A percentile compares a stretch with the other conserved stretches of the same genome.
phyloP scores from a whole-genome alignment of 208 protist genomes.

The Wallacemonas collosoma region DNA sequence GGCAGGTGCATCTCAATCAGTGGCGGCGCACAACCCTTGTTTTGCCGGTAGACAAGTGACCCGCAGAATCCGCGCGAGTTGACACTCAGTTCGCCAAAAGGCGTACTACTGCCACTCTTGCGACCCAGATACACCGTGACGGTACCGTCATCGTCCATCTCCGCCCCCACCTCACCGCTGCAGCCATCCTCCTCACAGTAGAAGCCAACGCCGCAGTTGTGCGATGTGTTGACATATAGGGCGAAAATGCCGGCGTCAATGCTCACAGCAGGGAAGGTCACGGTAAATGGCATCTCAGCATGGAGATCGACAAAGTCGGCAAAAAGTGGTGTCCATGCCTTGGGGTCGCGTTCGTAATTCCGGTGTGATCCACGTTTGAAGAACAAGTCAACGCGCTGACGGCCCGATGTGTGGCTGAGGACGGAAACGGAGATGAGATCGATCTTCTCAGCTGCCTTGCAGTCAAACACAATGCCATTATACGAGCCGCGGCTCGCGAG shows the following conservation, averaged over 20 bases:
- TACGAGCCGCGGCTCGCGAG: constrained; percentile 72
- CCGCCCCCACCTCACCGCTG: constrained; percentile 62
- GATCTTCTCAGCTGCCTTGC: constrained; percentile 66
- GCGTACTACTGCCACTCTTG: constrained; percentile 73
- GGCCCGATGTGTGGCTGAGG: constrained; percentile 67
- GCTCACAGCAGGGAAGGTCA: constrained; percentile 62
- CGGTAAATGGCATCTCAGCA: constrained; percentile 53
- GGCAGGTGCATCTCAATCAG: constrained; percentile 45
- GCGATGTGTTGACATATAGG: constrained; percentile 89
- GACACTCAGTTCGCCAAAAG: constrained; percentile 69
- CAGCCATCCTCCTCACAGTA: constrained; percentile 86
- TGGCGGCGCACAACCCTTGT: constrained; percentile 51
- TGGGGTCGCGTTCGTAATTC: constrained; percentile 56
- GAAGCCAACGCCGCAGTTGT: constrained; percentile 89
- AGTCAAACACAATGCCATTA: constrained; percentile 93
- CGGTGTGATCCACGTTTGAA: constrained; percentile 81
- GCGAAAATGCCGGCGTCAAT: constrained; percentile 72
- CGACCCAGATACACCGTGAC: constrained; percentile 78
- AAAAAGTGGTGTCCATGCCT: constrained; percentile 75
- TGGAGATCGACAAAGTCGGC: constrained; percentile 78
- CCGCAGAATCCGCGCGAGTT: constrained; percentile 83
- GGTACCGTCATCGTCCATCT: constrained; percentile 82
- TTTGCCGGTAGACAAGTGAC: constrained; percentile 83
- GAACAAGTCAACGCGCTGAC: constrained; percentile 84
- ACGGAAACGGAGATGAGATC: constrained; percentile 72